Evolutionary conservation across 2,329 filamentous ascomycete genomes (phyloP).

Genomic region (Pestalotiopsis sp.): DNA sequence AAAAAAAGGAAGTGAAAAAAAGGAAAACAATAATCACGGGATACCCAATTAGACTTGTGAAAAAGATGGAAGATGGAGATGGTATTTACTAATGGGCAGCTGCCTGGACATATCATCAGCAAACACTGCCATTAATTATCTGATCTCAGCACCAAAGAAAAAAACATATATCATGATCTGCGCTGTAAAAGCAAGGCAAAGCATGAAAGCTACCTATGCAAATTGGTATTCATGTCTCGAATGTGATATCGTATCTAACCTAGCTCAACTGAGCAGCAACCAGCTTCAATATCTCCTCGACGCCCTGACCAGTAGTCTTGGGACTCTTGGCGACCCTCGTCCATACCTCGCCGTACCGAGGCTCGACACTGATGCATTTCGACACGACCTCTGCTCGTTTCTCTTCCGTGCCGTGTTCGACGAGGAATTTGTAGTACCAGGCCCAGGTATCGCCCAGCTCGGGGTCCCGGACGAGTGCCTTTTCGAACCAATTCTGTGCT

Average conservation of each 20-base stretch:
- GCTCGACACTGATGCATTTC: conserved; percentile 83
- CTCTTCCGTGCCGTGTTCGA: conserved; percentile 91
- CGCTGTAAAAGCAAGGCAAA: no score
- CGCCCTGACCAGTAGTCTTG: conserved; percentile 71
- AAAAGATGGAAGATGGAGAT: no score
- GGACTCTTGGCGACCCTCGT: conserved; percentile 85
- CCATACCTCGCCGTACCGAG: conserved; percentile 92
- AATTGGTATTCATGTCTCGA: background rate
- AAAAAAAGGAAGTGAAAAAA: background rate
- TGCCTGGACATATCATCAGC: no score
- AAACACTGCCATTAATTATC: no score
- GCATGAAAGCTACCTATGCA: no score
- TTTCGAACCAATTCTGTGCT: conserved; percentile 96
- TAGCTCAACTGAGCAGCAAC: conserved; percentile 60
- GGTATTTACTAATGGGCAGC: no score
- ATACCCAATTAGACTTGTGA: no score
- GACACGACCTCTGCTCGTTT: conserved; percentile 83
- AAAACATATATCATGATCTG: no score
- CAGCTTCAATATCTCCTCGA: conserved; percentile 81
- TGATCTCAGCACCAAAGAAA: no score
- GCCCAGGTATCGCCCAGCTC: conserved; percentile 94
- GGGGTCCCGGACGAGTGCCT: conserved; percentile 84
- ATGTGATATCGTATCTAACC: background rate
- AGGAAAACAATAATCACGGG: background rate
- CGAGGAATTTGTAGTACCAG: conserved; percentile 94